Percentiles rank a stretch among this genome's conserved stretches.
These are phyloP conservation scores for Aphanomyces stellatus DNA, from an alignment of 352 stramenopile genomes.

Conservation along the genomic window DNA sequence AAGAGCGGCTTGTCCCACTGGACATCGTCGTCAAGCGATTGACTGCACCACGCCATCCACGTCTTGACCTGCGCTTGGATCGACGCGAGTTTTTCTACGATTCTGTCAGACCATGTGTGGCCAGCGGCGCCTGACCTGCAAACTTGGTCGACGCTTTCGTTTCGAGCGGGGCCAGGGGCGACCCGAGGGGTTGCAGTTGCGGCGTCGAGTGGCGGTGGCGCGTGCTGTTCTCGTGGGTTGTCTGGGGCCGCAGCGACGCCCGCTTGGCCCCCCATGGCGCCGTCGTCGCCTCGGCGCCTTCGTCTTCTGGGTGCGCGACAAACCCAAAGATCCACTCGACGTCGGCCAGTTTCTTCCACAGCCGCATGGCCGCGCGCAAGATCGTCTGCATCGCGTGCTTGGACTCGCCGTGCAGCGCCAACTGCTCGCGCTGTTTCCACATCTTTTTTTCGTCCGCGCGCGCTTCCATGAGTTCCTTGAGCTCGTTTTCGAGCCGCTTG, in stretches of 20 bases:
- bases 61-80: slow-evolving; percentile 17
- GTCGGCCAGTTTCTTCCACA: slow-evolving; percentile 31
- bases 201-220: background rate
- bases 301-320: background rate
- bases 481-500: slow-evolving; percentile 27
- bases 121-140: too few relatives aligned
- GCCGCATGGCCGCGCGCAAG: slow-evolving; percentile 26
- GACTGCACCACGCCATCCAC: slow-evolving; percentile 15
- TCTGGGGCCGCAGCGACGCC: background rate
- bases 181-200: background rate
- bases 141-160: slow-evolving; percentile 18
- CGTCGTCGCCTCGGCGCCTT: background rate
- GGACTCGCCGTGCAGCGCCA: slow-evolving; percentile 28
- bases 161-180: slow-evolving; percentile 5
- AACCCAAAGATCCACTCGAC: slow-evolving; percentile 28
- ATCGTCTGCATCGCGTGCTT: slow-evolving; percentile 26
- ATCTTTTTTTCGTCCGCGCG: slow-evolving; percentile 28
- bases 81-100: slow-evolving; percentile 17
- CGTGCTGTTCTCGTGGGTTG: slow-evolving; percentile 2
- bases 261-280: background rate
- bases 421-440: slow-evolving; percentile 27
- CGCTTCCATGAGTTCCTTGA: slow-evolving; percentile 31
- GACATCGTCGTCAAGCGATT: slow-evolving; percentile 1
- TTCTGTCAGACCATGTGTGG: too few relatives aligned
- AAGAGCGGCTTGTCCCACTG: slow-evolving; percentile 15